These are phyloP conservation scores for Suzukiozyma palmioleophila DNA, from an alignment of 1,139 yeast genomes.

Conservation along the genomic window DNA sequence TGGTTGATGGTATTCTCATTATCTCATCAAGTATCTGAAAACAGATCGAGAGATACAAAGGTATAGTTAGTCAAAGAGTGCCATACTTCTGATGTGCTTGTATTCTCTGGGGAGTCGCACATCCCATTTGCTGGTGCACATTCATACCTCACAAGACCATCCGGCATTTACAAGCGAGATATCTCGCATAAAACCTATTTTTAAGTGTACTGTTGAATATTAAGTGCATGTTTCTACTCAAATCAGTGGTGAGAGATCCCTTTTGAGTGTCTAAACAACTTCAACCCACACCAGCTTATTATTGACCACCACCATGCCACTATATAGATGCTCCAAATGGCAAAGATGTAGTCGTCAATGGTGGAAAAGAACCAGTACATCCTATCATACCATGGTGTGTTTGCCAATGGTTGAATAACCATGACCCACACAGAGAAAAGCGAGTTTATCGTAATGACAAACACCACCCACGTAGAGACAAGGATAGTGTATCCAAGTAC, in stretches of 20 bases:
- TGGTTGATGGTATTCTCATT: no score
- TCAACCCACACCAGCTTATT: conserved; percentile 73
- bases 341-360: conserved; percentile 45
- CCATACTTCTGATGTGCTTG: no score
- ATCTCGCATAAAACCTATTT: no score
- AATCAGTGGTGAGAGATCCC: conserved; percentile 24
- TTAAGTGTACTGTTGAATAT: no score
- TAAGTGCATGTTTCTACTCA: no score
- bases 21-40: no score
- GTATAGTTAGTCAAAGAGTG: no score
- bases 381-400: conserved; percentile 11
- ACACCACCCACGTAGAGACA: conserved; percentile 35
- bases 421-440: conserved; percentile 43
- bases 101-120: no score
- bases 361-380: conserved; percentile 14
- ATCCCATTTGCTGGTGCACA: no score
- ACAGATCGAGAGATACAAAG: no score
- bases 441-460: conserved; percentile 38
- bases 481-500: conserved; percentile 37
- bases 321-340: conserved; percentile 52
- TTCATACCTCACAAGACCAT: no score
- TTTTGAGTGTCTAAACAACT: conserved; percentile 70
- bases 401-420: conserved; percentile 29
- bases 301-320: conserved; percentile 76
- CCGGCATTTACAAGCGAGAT: no score